Conservation (phyloP, 2,329 filamentous ascomycete species). For the Fusarium guadeloupense region DNA sequence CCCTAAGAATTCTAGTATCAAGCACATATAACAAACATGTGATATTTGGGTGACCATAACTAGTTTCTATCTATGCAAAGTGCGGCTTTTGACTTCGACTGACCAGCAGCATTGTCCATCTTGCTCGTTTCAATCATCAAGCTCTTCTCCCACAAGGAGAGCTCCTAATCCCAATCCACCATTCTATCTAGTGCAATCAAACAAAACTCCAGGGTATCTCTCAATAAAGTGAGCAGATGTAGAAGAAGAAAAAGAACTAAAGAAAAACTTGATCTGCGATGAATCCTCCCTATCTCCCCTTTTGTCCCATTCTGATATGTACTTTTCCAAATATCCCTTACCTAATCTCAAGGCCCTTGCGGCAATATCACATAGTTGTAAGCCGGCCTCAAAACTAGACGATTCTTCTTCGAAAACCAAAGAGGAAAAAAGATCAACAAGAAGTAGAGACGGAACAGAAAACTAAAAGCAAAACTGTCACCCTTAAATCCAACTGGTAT, state of each 20-base stretch:
- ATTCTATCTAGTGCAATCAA: slow-evolving; percentile 41
- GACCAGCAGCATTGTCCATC: slow-evolving; percentile 44
- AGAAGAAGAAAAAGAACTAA: slow-evolving; percentile 25
- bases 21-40: slow-evolving; percentile 19
- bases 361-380: no score
- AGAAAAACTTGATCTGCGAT: slow-evolving; percentile 9
- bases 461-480: slow-evolving; percentile 23
- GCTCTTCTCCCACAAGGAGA: slow-evolving; percentile 26
- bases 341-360: slow-evolving; percentile 13
- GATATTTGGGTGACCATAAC: slow-evolving; percentile 40
- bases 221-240: slow-evolving; percentile 41
- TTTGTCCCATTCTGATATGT: slow-evolving; percentile 13
- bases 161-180: slow-evolving; percentile 37
- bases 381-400: slow-evolving; percentile 1
- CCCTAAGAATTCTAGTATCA: not conserved
- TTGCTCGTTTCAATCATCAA: slow-evolving; percentile 45
- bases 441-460: slow-evolving; percentile 36
- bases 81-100: slow-evolving; percentile 39
- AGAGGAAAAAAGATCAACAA: slow-evolving; percentile 17
- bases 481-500: slow-evolving; percentile 38
- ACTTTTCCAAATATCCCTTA: slow-evolving; percentile 14
- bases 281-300: slow-evolving; percentile 13
- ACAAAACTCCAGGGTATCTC: slow-evolving; percentile 43
- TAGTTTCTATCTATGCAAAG: slow-evolving; percentile 42
- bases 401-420: slow-evolving; percentile 25